Conservation (phyloP, 2,329 filamentous ascomycete species). For the Fusarium domesticum region DNA sequence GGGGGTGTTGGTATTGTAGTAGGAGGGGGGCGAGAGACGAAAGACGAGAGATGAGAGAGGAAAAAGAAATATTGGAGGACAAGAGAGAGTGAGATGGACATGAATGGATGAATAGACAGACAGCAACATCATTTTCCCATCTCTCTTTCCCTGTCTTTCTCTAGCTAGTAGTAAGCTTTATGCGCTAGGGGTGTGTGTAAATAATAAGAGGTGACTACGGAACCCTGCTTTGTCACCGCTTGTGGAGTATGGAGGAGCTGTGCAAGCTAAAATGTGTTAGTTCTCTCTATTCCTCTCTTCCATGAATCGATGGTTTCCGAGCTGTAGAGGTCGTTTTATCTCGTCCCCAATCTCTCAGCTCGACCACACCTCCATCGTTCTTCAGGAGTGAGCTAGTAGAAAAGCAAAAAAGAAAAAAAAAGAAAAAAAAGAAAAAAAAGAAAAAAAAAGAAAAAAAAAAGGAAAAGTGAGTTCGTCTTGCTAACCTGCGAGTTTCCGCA, state of each 20-base stretch:
- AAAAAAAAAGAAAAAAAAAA: constrained; percentile 3
- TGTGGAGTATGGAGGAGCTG: constrained; percentile 2
- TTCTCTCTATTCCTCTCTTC: no score
- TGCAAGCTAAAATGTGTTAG: no score
- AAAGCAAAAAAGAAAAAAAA: constrained; percentile 6
- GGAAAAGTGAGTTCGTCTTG: constrained; percentile 3
- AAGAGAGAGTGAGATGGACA: not conserved
- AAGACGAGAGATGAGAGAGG: constrained; percentile 2
- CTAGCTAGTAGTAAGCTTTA: no score
- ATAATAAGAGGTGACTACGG: no score
- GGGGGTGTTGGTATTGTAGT: no score
- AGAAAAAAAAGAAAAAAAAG: constrained; percentile 6
- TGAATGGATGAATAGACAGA: not conserved
- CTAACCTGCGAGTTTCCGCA: constrained; percentile 2
- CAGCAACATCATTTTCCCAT: not conserved
- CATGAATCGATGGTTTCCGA: no score
- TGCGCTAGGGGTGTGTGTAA: no score
- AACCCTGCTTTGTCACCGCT: constrained; percentile 13
- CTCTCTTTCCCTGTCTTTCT: no score
- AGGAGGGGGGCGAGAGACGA: no score
- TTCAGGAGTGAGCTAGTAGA: constrained; percentile 13
- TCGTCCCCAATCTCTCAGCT: constrained; percentile 33
- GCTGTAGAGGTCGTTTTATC: no score
- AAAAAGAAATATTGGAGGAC: not conserved
- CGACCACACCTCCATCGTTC: no score